Evolutionary conservation across 2,329 filamentous ascomycete species (phyloP).

Genomic region (Neofusicoccum kwambonambiense): DNA sequence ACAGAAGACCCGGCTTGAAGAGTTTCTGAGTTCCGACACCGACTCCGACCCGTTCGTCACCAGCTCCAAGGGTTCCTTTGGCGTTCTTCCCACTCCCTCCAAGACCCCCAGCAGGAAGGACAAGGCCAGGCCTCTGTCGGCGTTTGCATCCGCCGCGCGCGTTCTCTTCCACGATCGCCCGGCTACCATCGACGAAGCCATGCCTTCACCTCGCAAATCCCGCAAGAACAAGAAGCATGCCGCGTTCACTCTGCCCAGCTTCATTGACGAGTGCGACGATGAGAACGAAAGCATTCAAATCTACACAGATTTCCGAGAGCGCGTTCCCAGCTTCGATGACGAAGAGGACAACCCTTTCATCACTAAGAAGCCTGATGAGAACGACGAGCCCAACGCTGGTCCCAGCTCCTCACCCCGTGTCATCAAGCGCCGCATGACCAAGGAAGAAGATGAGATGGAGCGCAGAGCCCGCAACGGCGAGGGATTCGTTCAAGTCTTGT

Average conservation of each 20-base stretch:
- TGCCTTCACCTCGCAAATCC: constrained; percentile 60
- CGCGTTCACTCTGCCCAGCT: constrained; percentile 36
- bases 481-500: constrained; percentile 76
- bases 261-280: constrained; percentile 52
- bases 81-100: constrained; percentile 72
- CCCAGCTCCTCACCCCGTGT: neutral
- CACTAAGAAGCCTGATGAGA: constrained; percentile 45
- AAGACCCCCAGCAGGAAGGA: constrained; percentile 68
- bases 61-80: constrained; percentile 22
- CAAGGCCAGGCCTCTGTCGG: constrained; percentile 33
- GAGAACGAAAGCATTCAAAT: constrained; percentile 59
- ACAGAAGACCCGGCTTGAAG: neutral
- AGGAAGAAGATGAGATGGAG: constrained; percentile 61
- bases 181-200: constrained; percentile 56
- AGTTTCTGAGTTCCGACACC: constrained; percentile 8
- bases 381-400: constrained; percentile 40
- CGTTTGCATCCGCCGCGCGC: constrained; percentile 51
- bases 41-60: constrained; percentile 14
- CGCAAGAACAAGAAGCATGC: constrained; percentile 56
- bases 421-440: constrained; percentile 51
- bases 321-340: constrained; percentile 65
- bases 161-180: constrained; percentile 63
- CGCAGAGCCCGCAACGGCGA: constrained; percentile 65
- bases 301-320: constrained; percentile 77
- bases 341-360: constrained; percentile 72